These are phyloP conservation scores for Candida wancherniae DNA, from an alignment of 805 yeast species.

Conservation along the genomic window DNA sequence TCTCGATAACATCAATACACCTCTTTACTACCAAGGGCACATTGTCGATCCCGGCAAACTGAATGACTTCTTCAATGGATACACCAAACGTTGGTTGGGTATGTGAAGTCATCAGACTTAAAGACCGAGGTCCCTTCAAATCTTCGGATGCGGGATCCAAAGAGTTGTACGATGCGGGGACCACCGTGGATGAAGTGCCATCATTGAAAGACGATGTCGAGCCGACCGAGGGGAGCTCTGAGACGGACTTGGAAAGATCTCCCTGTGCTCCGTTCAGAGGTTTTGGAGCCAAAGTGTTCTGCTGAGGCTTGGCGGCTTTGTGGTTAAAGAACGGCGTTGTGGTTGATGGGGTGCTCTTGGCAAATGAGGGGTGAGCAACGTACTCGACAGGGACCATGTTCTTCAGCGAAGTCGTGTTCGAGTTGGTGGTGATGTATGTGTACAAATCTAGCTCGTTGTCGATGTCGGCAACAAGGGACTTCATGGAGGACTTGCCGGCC, in stretches of 20 bases:
- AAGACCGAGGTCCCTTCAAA: conserved; percentile 31
- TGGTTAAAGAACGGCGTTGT: conserved; percentile 31
- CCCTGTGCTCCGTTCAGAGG: neutral
- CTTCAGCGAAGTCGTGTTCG: conserved; percentile 35
- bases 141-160: conserved; percentile 36
- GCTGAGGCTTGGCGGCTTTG: conserved; percentile 2
- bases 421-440: conserved; percentile 53
- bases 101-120: conserved; percentile 15
- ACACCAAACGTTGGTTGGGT: conserved; percentile 68
- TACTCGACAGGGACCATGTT: conserved; percentile 64
- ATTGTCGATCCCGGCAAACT: conserved; percentile 76
- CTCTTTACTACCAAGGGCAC: conserved; percentile 88
- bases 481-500: conserved; percentile 60
- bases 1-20: conserved; percentile 83
- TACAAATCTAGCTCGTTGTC: conserved; percentile 83
- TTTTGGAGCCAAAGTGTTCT: conserved; percentile 1
- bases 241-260: conserved; percentile 3
- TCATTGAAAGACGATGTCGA: conserved; percentile 4
- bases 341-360: conserved; percentile 24
- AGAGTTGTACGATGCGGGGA: conserved; percentile 16
- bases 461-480: conserved; percentile 65
- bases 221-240: conserved; percentile 1
- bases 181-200: no score
- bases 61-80: conserved; percentile 71
- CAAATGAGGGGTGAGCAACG: conserved; percentile 63